Percentiles rank a stretch among this genome's conserved stretches.
Conservation (phyloP, 768 basidiomycete species). For the Rubroboletus satanas region DNA sequence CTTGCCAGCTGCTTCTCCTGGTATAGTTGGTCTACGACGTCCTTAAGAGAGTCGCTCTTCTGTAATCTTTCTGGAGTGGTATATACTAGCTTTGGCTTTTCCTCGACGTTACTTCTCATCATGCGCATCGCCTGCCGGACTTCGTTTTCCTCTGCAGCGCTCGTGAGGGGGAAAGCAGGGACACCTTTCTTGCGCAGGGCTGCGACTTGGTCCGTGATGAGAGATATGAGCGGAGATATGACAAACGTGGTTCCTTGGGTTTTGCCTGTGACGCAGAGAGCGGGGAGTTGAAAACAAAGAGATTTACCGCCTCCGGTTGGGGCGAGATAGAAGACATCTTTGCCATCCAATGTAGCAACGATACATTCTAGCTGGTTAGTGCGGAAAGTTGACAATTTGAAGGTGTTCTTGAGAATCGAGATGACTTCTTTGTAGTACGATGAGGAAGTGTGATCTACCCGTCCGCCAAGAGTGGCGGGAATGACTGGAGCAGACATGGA, state of each 20-base stretch:
- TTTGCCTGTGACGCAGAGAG: constrained; percentile 66
- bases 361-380: constrained; percentile 86
- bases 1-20: constrained; percentile 60
- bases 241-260: constrained; percentile 86
- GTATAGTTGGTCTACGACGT: constrained; percentile 58
- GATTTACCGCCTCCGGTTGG: constrained; percentile 95
- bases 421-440: constrained; percentile 31
- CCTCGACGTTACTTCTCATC: constrained; percentile 35
- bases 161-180: constrained; percentile 66
- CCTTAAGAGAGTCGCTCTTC: constrained; percentile 52
- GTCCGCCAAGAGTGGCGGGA: background rate
- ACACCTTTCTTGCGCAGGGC: constrained; percentile 61
- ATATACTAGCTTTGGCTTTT: constrained; percentile 71
- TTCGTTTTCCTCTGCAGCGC: constrained; percentile 42
- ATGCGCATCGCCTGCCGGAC: constrained; percentile 41
- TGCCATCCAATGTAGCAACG: constrained; percentile 69
- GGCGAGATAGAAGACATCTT: constrained; percentile 92
- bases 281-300: constrained; percentile 87
- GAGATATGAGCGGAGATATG: constrained; percentile 79
- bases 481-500: background rate
- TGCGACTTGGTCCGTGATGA: constrained; percentile 88
- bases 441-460: constrained; percentile 32
- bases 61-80: constrained; percentile 89
- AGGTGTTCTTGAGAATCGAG: constrained; percentile 38
- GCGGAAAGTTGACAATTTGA: constrained; percentile 68